Evolutionary conservation across 768 basidiomycete genomes (phyloP), one percentile per base, ranked within the genome.

Genomic region (Hebeloma cylindrosporum): DNA sequence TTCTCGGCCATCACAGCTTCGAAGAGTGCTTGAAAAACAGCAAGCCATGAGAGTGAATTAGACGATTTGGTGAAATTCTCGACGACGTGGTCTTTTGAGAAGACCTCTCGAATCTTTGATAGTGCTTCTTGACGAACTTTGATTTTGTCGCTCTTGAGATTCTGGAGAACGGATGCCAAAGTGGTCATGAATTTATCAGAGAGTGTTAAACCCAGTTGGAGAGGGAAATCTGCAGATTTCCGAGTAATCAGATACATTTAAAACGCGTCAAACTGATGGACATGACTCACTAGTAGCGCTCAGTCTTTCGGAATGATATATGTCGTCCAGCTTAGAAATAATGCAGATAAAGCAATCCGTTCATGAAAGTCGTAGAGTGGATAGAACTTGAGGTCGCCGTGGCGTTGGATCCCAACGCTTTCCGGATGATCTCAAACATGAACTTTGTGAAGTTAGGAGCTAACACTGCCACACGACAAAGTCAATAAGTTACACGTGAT

Each of bases 1-100:
- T 77, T 83, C 68, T 96, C 94, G 42, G 62, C 70, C 16, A 67
- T 57, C 34, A 93, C 82, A 2, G 78, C 68, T 7, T 69, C 67
- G 59, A 93, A 93, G 5, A 96, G 66, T 11, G 79, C 80, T 53
- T 89, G 79, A 56, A 84, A 90, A 6, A 93, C 68, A 6, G 72
- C 66, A 17, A 83, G 65, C 88, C 88, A 94, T 34, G 52, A 16
- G 69, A 65, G 18, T 70, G 57, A 33, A 53, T 59, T n/a, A 62
- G 60, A 11, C 65, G 68, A 31, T 67, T 44, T 22, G 58, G 48
- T 70, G 66, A 43, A 73, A 76, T 41, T 67, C 26, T 68, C 55
- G 48, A 79, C 67, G 9, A 72, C 71, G 44, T 66, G 62, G 50
- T 78, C 69, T 48, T 70, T 68, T 10, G 74, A 62, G 52, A 88